Conservation (phyloP, 208 protist genomes). For the Crithidia brevicula region DNA sequence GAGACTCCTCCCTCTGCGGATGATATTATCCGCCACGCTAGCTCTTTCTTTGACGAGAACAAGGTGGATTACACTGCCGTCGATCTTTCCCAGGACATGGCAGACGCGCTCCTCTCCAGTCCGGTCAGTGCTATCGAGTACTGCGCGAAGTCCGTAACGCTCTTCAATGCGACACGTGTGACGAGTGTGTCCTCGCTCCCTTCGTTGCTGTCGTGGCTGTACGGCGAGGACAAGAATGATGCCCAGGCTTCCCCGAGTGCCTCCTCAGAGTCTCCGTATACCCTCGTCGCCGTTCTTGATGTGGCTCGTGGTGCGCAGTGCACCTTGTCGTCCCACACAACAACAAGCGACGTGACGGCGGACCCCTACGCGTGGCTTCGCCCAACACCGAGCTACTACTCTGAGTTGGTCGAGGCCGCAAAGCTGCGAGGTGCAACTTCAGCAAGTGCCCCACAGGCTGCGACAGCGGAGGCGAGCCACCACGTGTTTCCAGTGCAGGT, state of each 20-base stretch:
- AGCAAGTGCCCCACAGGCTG: neutral
- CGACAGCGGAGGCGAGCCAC: neutral
- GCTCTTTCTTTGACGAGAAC: constrained; percentile 7
- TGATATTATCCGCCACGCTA: neutral
- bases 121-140: neutral
- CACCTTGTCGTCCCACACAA: neutral
- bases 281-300: constrained; percentile 26
- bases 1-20: neutral
- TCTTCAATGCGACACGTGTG: constrained; percentile 9
- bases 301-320: constrained; percentile 2
- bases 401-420: constrained; percentile 15
- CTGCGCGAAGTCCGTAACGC: neutral
- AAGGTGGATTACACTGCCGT: neutral
- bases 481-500: constrained; percentile 28
- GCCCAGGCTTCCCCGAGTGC: constrained; percentile 2
- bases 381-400: constrained; percentile 43
- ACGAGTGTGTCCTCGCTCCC: neutral
- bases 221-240: neutral
- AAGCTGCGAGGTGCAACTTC: neutral
- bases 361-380: constrained; percentile 40
- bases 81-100: neutral
- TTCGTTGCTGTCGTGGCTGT: constrained; percentile 16
- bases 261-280: constrained; percentile 13
- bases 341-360: neutral
- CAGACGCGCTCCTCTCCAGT: neutral